Evolutionary conservation across 1,284 basidiomycete genomes (phyloP), one percentile per base, ranked within the genome.

Genomic region (Leccinum discolor): DNA sequence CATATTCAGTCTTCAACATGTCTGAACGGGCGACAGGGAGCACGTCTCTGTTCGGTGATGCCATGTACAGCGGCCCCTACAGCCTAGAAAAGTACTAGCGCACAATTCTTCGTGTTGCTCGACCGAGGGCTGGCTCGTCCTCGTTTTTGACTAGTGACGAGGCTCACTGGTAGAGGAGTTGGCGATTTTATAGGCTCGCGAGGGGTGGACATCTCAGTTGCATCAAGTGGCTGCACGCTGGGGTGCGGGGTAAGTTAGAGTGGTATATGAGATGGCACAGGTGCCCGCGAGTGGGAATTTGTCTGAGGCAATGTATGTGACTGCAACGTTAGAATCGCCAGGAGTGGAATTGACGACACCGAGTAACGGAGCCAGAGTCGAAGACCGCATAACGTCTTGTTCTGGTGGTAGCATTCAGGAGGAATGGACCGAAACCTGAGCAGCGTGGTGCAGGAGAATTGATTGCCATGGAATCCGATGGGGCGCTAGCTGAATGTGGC

Each of bases 91-190:
- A 38, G 35, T 38, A 38, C 11, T 38, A 38, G 35, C 44, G 29
- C 29, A n/a, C n/a, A 38, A 11, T 38, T 38, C 35, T 40, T 99
- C 96, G 3, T 99, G 86, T 76, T 98, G 90, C 74, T 99, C 97
- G 57, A 99, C 84, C 26, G 82, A 92, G 54, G 96, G 80, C 1
- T 73, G 72, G 1, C 70, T 76, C 1, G 94, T 96, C 59, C 76
- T 75, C 23, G 84, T 79, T 38, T 79, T 79, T 32, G 93, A 75
- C 63, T 80, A 78, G 11, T 74, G 64, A 66, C 81, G 76, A 1
- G 95, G 80, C 21, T 83, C 73, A 70, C 86, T 1, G 91, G 91
- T 3, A 88, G 79, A 5, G 85, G 84, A 0, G 88, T 87, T 0
- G 88, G 89, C 2, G 84, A 81, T 50, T 85, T 83, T 62, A 88